Evolutionary conservation across 768 basidiomycete species (phyloP).

Genomic region (Chalciporus sphaerocephalus): DNA sequence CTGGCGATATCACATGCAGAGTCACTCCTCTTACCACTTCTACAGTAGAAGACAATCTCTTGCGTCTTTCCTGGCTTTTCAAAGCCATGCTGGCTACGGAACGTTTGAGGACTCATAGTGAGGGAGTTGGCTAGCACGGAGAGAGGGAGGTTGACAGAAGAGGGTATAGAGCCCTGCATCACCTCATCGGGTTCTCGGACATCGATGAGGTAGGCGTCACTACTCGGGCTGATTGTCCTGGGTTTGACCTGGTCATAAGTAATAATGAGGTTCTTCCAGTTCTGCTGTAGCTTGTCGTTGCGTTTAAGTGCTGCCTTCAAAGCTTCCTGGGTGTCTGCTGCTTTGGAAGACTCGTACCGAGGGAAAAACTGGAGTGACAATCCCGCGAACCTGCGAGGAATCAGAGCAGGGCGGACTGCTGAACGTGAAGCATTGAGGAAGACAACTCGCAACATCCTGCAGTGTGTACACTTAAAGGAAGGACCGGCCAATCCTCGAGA

Average conservation of each 20-base stretch:
- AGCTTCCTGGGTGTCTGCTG: constrained; percentile 18
- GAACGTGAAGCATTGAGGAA: constrained; percentile 14
- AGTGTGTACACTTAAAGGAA: too few relatives aligned
- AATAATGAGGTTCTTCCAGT: constrained; percentile 74
- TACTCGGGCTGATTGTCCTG: constrained; percentile 68
- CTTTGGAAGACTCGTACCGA: constrained; percentile 35
- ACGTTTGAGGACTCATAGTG: constrained; percentile 49
- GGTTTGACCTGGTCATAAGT: constrained; percentile 81
- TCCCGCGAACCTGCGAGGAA: constrained; percentile 2
- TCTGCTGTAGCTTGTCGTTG: constrained; percentile 45
- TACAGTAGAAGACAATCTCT: constrained; percentile 85
- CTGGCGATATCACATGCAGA: constrained; percentile 80
- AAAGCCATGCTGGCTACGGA: constrained; percentile 65
- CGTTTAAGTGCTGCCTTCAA: constrained; percentile 30
- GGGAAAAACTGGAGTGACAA: constrained; percentile 16
- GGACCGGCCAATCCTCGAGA: too few relatives aligned
- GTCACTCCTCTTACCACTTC: constrained; percentile 79
- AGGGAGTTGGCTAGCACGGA: constrained; percentile 69
- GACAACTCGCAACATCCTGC: constrained; percentile 23
- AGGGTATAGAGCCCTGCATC: constrained; percentile 87
- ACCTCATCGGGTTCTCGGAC: constrained; percentile 94
- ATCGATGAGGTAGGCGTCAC: constrained; percentile 69
- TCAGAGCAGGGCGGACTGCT: constrained; percentile 6
- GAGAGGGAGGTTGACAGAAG: constrained; percentile 85
- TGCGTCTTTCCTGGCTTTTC: constrained; percentile 66